Evolutionary conservation across 2,329 filamentous ascomycete genomes (phyloP), one percentile per base, ranked within the genome.

Genomic region (Pseudogymnoascus sp.): DNA sequence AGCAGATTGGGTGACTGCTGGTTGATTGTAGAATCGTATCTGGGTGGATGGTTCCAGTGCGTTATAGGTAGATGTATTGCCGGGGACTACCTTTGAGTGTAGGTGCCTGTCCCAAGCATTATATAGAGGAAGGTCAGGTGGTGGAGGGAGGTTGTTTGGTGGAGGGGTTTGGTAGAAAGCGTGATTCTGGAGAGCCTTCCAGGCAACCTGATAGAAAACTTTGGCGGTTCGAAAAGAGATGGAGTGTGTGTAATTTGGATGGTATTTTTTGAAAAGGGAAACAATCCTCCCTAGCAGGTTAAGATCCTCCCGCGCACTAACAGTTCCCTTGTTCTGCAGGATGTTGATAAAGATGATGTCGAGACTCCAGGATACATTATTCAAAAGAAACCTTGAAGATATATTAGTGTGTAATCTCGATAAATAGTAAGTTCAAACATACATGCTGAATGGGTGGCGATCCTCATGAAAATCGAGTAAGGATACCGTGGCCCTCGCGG

Each of bases 281-380:
- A 45, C 6, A 45, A 45, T 45, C 41, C 41, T 45, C 11, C 41
- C 41, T 5, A 66, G 7, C 36, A 67, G 11, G 11, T 48, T 61
- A 16, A 67, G 63, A 54, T 66, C 66, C 25, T 65, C 61, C 5
- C 63, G 21, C n/a, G 64, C 61, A 34, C 62, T 60, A 14, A 63
- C 31, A 45, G 62, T 66, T 5, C 54, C 23, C 54, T 67, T 67
- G 31, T 67, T 67, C 19, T 67, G 66, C 5, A 67, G 45, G 21
- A 67, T 67, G 41, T 66, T 66, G 57, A 67, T 65, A 28, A 67
- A 67, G 6, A 67, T 60, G 31, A 67, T 66, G 62, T 67, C 66
- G 11, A 67, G 63, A 48, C 65, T 66, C 66, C 66, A 67, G 6
- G 65, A 63, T 14, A 67, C 57, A 41, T 66, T 65, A n/a, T 66